Evolutionary conservation across 2,329 filamentous ascomycete genomes (phyloP), one percentile per base, ranked within the genome.

Genomic region (Epichloe sibirici): DNA sequence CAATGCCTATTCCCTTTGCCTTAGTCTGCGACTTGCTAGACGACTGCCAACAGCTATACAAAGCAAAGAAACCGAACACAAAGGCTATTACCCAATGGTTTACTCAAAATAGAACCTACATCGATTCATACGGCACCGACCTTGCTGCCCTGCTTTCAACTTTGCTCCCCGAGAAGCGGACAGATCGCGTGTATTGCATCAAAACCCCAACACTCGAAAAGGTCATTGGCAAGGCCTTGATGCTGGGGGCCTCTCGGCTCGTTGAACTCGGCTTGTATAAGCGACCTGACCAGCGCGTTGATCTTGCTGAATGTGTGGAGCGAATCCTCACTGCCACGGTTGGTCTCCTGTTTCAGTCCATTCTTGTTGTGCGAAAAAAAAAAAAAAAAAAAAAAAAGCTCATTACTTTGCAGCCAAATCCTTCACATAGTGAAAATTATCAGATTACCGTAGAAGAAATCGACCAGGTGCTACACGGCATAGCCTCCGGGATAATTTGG

Each of bases 161-260:
- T 3, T 68, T 96, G 0, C 76, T 94, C 0, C 88, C 90, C 0
- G 83, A 90, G 56, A 82, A 77, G 57, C 76, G 89, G 51, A 83
- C 81, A 3, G 89, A 95, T 62, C 79, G 88, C 31, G 86, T 91
- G 2, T 95, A 90, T 63, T 77, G 75, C 39, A 73, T 95, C 1
- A 80, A 87, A 61, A 71, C 79, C 5, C 63, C 69, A 8, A 74
- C 71, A 0, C 72, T 95, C 0, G 78, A 83, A 52, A 79, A 76
- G 49, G 77, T 88, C n/a, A 74, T 95, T 15, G 78, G 76, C 3
- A 78, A 82, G 35, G 78, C 80, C 21, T 72, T 91, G n/a, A 67
- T 76, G 4, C 74, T 95, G 25, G 82, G 85, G 1, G 68, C 71
- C 3, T 79, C 77, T 3, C 78, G 87, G 13, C 72, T 77, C 31